phyloP scores from a whole-genome alignment of 441 rosid genomes.

The Erodium chrysanthum region DNA sequence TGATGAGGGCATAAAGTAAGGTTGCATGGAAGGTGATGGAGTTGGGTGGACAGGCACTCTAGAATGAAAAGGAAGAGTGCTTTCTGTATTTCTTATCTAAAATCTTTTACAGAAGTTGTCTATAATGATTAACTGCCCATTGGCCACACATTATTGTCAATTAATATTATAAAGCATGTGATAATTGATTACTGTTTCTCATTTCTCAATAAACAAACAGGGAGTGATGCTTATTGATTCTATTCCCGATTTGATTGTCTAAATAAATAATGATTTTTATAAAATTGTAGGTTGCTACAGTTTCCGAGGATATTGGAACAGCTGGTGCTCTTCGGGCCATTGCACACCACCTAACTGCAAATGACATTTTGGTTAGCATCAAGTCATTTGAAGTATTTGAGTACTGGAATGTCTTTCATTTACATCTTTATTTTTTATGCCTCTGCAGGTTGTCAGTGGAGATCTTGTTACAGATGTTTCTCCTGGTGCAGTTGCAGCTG shows the following conservation, averaged over 20 bases:
- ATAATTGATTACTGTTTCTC: too few species aligned
- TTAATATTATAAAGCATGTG: background rate
- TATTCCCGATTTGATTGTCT: background rate
- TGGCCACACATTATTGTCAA: background rate
- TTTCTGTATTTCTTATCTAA: background rate
- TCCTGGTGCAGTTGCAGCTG: conserved; percentile 80
- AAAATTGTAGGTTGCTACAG: conserved; percentile 67
- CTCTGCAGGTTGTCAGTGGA: conserved; percentile 76
- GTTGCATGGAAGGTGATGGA: background rate
- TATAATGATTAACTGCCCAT: background rate
- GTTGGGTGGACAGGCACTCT: background rate
- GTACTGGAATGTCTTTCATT: conserved; percentile 13
- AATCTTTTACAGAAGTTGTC: background rate
- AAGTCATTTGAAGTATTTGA: conserved; percentile 15
- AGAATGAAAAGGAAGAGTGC: background rate
- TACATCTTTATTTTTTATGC: conserved; percentile 16
- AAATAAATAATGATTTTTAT: background rate
- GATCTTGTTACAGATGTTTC: conserved; percentile 96
- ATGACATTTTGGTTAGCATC: conserved; percentile 69
- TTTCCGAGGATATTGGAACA: conserved; percentile 83
- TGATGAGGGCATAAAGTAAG: background rate
- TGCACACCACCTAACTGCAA: conserved; percentile 74
- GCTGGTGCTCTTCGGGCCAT: conserved; percentile 94
- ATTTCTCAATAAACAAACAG: too few species aligned
- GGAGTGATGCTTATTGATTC: too few species aligned